Conservation (phyloP, 2,329 filamentous ascomycete species). For the Colletotrichum sp. region DNA sequence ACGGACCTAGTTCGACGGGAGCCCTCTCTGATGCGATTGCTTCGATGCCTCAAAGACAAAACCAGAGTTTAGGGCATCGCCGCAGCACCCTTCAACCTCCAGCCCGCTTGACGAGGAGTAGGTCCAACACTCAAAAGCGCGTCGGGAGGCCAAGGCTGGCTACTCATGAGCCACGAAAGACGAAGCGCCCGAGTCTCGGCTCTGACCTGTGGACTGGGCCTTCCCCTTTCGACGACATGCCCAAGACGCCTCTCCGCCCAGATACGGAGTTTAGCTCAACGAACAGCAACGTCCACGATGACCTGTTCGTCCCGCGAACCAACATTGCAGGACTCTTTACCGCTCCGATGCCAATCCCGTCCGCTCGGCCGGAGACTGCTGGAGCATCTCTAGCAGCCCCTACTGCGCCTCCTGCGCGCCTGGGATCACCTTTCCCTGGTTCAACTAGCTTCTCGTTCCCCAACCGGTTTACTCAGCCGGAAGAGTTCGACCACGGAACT, state of each 20-base stretch:
- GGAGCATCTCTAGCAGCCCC: constrained; percentile 26
- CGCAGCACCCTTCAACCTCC: constrained; percentile 60
- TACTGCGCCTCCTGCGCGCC: constrained; percentile 46
- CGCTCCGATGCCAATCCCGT: constrained; percentile 7
- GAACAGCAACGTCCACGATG: constrained; percentile 35
- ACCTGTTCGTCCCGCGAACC: constrained; percentile 44
- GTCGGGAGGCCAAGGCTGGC: constrained; percentile 46
- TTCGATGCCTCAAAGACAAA: constrained; percentile 41
- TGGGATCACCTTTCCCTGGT: constrained; percentile 65
- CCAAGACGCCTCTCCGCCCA: constrained; percentile 22
- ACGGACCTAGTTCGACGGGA: constrained; percentile 65
- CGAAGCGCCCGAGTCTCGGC: constrained; percentile 59
- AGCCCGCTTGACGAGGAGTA: constrained; percentile 53
- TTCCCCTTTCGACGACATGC: constrained; percentile 27
- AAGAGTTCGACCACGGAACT: constrained; percentile 47
- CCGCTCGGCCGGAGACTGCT: not conserved
- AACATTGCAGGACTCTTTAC: constrained; percentile 46
- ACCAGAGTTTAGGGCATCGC: constrained; percentile 54
- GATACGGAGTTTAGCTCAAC: constrained; percentile 39
- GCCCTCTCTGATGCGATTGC: constrained; percentile 46
- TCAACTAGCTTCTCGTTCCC: constrained; percentile 63
- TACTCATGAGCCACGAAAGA: constrained; percentile 50
- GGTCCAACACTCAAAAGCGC: constrained; percentile 60
- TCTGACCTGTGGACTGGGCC: constrained; percentile 60
- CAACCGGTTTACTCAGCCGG: constrained; percentile 56